Base-by-base conservation (phyloP, 371 early-diverging fungal genomes). In the Coemansia sp. region DNA sequence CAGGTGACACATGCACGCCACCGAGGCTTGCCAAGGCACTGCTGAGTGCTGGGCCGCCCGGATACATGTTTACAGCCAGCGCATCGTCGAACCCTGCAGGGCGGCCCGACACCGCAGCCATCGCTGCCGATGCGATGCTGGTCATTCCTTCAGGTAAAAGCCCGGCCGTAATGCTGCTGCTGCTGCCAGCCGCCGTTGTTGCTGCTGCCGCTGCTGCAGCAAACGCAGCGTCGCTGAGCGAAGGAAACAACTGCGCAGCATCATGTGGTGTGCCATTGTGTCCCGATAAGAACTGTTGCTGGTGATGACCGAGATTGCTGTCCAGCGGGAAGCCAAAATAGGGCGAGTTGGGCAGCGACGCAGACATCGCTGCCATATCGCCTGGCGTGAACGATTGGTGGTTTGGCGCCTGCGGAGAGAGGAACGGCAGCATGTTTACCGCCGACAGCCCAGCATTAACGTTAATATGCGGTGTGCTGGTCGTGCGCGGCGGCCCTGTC, bases 281-380 rank as follows among this genome's bases (percentile, higher is more conserved):
- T 42, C 18, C 33, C 51, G 21, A 28, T 53, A 48, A 44, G 54
- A 48, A 21, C 44, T 26, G 55, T 30, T 39, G 69, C 20, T 28
- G 51, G 14, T 21, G 57, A 16, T 53, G 67, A 14, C 48, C 51
- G 21, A 16, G 23, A 18, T 25, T 59, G 25, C 39, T 51, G 62
- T 73, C 74, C 42, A 71, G 20, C 40, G 68, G 52, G 7, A 75
- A 47, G 2, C 72, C 64, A 25, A 67, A 59, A 39, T 57, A 71
- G 26, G 77, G 77, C 57, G 77, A 72, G 65, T 67, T 75, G 44
- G 77, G 77, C 72, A 75, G 53, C 37, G 77, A 75, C 51, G 47
- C 56, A 0, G 72, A 72, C 68, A 75, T 67, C 14, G 68, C 37
- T 7, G 73, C 28, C 44, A 75, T 48, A 40, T 72, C 71, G 21